A percentile compares a stretch with the other conserved stretches of the same genome.
These are phyloP conservation scores for Carex littledalei DNA, from an alignment of 176 grass and related monocot species.

Conservation along the genomic window DNA sequence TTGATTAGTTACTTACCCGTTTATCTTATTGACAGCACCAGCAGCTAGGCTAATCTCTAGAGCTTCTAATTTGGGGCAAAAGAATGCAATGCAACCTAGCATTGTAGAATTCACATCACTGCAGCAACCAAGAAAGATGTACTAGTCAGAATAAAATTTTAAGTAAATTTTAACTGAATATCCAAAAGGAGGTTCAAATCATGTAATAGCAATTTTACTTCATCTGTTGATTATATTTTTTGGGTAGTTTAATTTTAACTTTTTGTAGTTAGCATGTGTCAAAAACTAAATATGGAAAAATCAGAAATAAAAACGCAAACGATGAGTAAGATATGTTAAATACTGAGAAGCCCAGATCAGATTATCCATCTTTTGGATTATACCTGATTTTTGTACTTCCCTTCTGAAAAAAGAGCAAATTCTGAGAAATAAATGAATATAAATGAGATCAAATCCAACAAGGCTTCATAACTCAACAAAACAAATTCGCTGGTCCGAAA, in stretches of 20 bases:
- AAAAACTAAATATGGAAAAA: not conserved
- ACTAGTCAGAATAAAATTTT: conserved; percentile 14
- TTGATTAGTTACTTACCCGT: conserved; percentile 44
- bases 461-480: not conserved
- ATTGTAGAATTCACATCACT: conserved; percentile 76
- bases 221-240: not conserved
- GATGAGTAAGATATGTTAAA: not conserved
- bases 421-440: not conserved
- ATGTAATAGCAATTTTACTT: not conserved
- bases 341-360: conserved; percentile 2
- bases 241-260: not conserved
- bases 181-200: not conserved
- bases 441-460: not conserved
- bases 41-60: conserved; percentile 56
- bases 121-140: conserved; percentile 32
- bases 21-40: conserved; percentile 55
- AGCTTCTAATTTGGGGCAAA: conserved; percentile 57
- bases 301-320: not conserved
- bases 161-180: not conserved
- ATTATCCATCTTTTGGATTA: not conserved
- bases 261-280: not conserved
- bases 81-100: conserved; percentile 83
- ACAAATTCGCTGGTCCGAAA: not conserved
- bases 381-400: conserved; percentile 3
- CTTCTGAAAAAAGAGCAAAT: not conserved